phyloP scores from a whole-genome alignment of 352 stramenopile genomes.

The Salisapilia sapeloensis region DNA sequence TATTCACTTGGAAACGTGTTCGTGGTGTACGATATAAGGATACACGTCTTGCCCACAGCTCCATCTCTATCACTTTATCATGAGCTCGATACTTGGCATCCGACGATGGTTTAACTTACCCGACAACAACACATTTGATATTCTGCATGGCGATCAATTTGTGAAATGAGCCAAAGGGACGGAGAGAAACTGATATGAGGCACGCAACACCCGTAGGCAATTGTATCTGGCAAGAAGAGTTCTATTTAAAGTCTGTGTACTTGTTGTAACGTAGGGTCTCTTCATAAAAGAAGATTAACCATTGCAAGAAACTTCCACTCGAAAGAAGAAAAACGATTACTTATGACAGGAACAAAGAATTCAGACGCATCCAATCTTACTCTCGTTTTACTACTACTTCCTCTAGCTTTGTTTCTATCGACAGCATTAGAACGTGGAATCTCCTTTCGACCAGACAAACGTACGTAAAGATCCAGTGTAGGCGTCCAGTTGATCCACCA shows the following conservation, averaged over 20 bases:
- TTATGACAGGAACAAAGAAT: too few relatives aligned
- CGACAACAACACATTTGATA: slow-evolving; percentile 90
- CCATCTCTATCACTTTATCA: slow-evolving; percentile 65
- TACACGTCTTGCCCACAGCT: slow-evolving; percentile 92
- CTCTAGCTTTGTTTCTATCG: slow-evolving; percentile 4
- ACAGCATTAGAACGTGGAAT: slow-evolving; percentile 61
- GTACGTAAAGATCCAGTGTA: slow-evolving; percentile 62
- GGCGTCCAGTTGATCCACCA: slow-evolving; percentile 72
- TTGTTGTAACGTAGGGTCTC: too few relatives aligned
- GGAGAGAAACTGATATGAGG: too few relatives aligned
- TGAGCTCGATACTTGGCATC: slow-evolving; percentile 2
- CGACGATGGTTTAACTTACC: slow-evolving; percentile 9
- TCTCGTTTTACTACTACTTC: neutral
- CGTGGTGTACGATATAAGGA: slow-evolving; percentile 95
- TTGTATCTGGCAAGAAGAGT: too few relatives aligned
- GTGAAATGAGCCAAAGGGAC: too few relatives aligned
- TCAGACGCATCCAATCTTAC: too few relatives aligned
- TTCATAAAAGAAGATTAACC: too few relatives aligned
- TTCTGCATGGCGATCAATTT: slow-evolving; percentile 84
- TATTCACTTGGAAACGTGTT: slow-evolving; percentile 94
- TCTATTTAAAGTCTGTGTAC: too few relatives aligned
- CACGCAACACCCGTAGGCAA: too few relatives aligned
- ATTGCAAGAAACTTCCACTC: too few relatives aligned
- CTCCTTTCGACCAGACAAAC: too few relatives aligned
- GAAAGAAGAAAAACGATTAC: too few relatives aligned